Evolutionary conservation across 2,329 filamentous ascomycete genomes (phyloP).

Genomic region (Sarocladiaceae sp.): DNA sequence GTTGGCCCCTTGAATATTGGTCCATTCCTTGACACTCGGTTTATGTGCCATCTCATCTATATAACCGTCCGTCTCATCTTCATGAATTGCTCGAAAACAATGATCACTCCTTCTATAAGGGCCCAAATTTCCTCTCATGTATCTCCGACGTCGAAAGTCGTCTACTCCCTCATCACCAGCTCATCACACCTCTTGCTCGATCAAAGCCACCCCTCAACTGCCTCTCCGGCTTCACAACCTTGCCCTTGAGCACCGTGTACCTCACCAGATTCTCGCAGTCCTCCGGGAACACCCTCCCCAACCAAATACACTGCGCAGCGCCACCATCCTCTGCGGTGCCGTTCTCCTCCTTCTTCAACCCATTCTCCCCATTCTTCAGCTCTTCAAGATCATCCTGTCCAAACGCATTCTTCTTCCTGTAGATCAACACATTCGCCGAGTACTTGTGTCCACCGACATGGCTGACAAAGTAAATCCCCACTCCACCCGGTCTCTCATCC

Average conservation of each 20-base stretch:
- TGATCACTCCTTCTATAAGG: too few species aligned
- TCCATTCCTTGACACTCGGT: too few species aligned
- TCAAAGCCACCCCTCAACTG: constrained; percentile 92
- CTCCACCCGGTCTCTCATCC: constrained; percentile 84
- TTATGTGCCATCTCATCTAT: too few species aligned
- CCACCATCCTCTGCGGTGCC: constrained; percentile 34
- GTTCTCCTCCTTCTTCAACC: constrained; percentile 18
- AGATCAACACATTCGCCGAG: constrained; percentile 89
- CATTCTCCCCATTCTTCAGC: constrained; percentile 13
- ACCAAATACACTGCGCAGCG: constrained; percentile 88
- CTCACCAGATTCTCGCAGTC: constrained; percentile 90
- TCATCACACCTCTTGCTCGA: constrained; percentile 71
- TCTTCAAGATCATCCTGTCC: constrained; percentile 41
- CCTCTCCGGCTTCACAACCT: constrained; percentile 82
- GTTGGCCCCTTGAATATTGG: too few species aligned
- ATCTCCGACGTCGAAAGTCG: neutral
- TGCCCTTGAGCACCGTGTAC: constrained; percentile 88
- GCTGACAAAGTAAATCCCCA: constrained; percentile 93
- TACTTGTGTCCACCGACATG: constrained; percentile 98
- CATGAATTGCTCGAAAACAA: too few species aligned
- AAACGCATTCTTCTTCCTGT: constrained; percentile 62
- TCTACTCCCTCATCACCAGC: constrained; percentile 59
- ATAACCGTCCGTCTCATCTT: too few species aligned
- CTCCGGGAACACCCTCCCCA: constrained; percentile 78
- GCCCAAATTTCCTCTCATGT: too few species aligned